Percentiles rank a stretch among this genome's conserved stretches.
phyloP scores from a whole-genome alignment of 257 asterid genomes.

The Solanum tacnaense region DNA sequence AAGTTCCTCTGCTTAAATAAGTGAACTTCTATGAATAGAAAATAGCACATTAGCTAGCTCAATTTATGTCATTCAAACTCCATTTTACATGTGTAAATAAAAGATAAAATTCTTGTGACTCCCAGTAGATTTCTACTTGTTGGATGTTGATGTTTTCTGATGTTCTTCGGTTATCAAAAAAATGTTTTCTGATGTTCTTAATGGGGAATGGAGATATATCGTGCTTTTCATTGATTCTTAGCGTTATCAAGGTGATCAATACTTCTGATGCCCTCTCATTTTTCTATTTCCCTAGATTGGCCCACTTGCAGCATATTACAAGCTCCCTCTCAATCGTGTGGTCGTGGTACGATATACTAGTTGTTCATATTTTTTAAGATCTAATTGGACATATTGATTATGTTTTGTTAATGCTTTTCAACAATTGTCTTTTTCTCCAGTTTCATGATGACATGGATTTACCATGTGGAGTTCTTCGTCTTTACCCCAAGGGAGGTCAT shows the following conservation, averaged over 20 bases:
- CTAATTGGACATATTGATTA: not conserved
- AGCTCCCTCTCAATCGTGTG: conserved; percentile 93
- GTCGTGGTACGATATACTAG: conserved; percentile 42
- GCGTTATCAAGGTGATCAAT: not conserved
- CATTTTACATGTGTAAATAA: not conserved
- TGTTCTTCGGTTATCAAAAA: not conserved
- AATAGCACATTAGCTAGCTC: not conserved
- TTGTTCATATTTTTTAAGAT: not conserved
- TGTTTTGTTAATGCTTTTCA: not conserved
- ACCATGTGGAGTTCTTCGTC: conserved; percentile 97
- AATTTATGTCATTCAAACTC: not conserved
- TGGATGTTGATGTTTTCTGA: not conserved
- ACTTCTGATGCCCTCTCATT: not conserved
- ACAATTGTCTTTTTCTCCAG: conserved; percentile 23
- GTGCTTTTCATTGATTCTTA: not conserved
- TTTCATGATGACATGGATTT: conserved; percentile 90
- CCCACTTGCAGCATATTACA: conserved; percentile 94
- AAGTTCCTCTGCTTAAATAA: not conserved
- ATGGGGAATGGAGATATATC: not conserved
- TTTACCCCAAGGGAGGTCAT: conserved; percentile 62
- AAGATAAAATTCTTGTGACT: not conserved
- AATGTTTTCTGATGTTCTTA: not conserved
- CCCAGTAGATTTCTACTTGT: not conserved
- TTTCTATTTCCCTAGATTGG: conserved; percentile 48
- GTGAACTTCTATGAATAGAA: not conserved